Base-by-base conservation (phyloP, 2,329 filamentous ascomycete species). In the Raffaelea arxii region DNA sequence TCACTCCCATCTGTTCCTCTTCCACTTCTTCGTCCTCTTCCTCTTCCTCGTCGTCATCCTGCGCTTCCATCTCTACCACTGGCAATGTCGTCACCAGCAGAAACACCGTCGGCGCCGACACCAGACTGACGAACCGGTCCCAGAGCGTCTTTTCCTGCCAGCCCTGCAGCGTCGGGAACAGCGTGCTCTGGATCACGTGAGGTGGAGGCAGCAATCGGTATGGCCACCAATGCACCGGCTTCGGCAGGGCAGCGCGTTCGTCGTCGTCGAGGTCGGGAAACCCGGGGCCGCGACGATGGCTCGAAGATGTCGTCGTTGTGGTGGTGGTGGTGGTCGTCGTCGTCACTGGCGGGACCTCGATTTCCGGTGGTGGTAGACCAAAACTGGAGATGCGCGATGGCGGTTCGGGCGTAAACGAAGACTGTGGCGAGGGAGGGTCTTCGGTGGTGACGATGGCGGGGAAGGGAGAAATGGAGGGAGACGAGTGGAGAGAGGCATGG, bases 21-120 rank as follows among this genome's bases (percentile, higher is more conserved):
- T 27, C 25, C 12, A 10, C 25, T 9, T n/a, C 36, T 1, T 16
- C 37, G 9, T 22, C 23, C 4, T 65, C 61, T 4, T 72, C 69
- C 1, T 61, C 61, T 3, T 69, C 65, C 12, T 79, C 75, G 7
- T 75, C 71, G 16, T 70, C 65, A 16, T 78, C 75, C 12, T 74
- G 71, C 19, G 77, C 72, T 37, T 77, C 75, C 1, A 77, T 77
- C 56, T 97, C 91, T 6, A 95, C 86, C 1, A 98, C 89, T 0
- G 94, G 92, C 4, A 98, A 65, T 1, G 92, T 98, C 41, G 92
- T 80, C 1, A 91, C 91, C 4, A 98, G 72, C 2, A 97, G 67
- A 51, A 98, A 86, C 32, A 98, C 88, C 55, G 85, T 94, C 1
- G 90, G 86, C n/a, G 88, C 82, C 7, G 90, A 90, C 32, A 94